A percentile compares a stretch with the other conserved stretches of the same genome.
phyloP scores from a whole-genome alignment of 805 yeast species.

The Komagataella kurtzmanii region DNA sequence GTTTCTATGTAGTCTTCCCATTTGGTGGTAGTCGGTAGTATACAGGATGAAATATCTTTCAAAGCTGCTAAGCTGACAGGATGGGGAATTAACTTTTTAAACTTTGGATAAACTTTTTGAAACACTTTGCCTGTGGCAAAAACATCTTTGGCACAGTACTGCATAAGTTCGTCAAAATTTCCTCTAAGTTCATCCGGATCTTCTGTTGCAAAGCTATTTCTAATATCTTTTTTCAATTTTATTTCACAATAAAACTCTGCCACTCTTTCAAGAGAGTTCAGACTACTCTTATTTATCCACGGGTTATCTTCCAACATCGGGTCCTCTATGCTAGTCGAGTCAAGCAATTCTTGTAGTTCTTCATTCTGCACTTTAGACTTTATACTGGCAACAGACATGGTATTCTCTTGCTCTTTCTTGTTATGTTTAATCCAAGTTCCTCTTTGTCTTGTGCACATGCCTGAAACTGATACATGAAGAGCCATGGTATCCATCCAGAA shows the following conservation, averaged over 20 bases:
- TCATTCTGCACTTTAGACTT: conserved; percentile 9
- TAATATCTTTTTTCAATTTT: conserved; percentile 45
- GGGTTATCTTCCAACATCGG: conserved; percentile 47
- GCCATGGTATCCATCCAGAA: conserved; percentile 89
- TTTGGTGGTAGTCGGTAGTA: conserved; percentile 59
- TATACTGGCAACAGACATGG: conserved; percentile 5
- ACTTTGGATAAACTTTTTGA: conserved; percentile 55
- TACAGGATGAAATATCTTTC: conserved; percentile 54
- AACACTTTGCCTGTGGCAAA: conserved; percentile 60
- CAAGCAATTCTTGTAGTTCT: conserved; percentile 14
- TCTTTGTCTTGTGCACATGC: conserved; percentile 88
- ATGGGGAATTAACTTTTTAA: conserved; percentile 64
- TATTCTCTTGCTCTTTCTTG: conserved; percentile 18
- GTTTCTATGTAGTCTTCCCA: conserved; percentile 66
- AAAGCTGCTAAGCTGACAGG: conserved; percentile 91
- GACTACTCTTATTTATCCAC: conserved; percentile 68
- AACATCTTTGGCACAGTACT: conserved; percentile 83
- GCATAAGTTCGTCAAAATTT: conserved; percentile 47
- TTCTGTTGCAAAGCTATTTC: conserved; percentile 49
- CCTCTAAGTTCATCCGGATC: conserved; percentile 40
- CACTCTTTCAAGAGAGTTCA: conserved; percentile 71
- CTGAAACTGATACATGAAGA: conserved; percentile 77
- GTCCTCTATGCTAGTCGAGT: conserved; percentile 17
- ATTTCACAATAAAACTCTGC: conserved; percentile 68
- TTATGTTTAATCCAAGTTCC: conserved; percentile 57